Base-by-base conservation (phyloP, 2,329 filamentous ascomycete genomes). In the Aspergillus pseudoglaucus region DNA sequence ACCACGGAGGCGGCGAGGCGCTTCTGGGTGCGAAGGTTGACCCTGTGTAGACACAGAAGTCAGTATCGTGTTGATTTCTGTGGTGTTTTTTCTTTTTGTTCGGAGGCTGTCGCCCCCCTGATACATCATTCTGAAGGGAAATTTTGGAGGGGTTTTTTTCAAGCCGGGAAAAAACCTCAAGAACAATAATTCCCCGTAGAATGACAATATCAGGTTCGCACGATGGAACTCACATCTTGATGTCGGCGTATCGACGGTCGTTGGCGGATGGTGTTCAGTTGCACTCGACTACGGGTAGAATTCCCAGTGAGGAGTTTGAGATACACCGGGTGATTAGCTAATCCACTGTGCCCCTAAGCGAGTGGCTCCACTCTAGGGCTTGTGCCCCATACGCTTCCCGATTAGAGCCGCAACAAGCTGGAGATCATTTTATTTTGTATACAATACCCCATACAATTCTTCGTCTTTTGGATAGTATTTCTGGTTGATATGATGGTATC, bases 21-120 rank as follows among this genome's bases (percentile, higher is more conserved):
- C 87, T 98, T 98, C 85, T 98, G 94, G 77, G 93, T 97, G 78
- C 86, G 87, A 79, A 98, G 87, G 77, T 97, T 97, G 87, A 95
- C 90, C 93, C 93, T 98, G 75, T 65, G 37, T 53, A 58, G 59
- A 60, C 62, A 64, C 56, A 58, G 54, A 45, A 52, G 59, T 67
- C 62, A 67, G 63, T 55, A 56, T 30, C 25, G 25, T 30, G 10
- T 30, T 30, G 25, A 30, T 30, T 12, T 12, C 8, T 37, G 9
- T 37, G 6, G n/a, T 17, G n/a, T 15, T 35, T 35, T 35, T n/a
- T 14, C 5, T 15, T n/a, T 35, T 33, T 33, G 9, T 33, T 35
- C 14, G 14, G 33, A 35, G 33, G 33, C 15, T 17, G 33, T 35
- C 14, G 6, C 33, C 33, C 35, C 37, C 37, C 37, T 39, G 37